These are phyloP conservation scores for Blepharisma japonicum DNA, from an alignment of 73 alveolate species.

Conservation along the genomic window DNA sequence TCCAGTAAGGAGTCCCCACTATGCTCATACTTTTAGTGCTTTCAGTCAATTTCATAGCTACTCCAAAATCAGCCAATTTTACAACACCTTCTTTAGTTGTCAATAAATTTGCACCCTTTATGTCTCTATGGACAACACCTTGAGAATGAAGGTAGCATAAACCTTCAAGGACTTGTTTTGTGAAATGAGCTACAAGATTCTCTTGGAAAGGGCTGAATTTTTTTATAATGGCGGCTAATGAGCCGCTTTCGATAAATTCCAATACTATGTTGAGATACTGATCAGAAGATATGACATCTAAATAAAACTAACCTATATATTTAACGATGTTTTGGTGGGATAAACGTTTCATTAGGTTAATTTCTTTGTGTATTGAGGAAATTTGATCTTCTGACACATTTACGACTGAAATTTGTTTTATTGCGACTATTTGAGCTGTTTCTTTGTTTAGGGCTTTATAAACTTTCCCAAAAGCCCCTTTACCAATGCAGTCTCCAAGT, in stretches of 20 bases:
- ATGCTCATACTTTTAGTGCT: slow-evolving; percentile 79
- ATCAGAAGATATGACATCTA: slow-evolving; percentile 88
- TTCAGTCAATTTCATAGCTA: slow-evolving; percentile 84
- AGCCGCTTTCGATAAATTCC: slow-evolving; percentile 94
- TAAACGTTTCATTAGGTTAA: slow-evolving; percentile 77
- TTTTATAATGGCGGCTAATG: slow-evolving; percentile 78
- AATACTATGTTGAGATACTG: slow-evolving; percentile 80
- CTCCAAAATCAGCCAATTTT: slow-evolving; percentile 97
- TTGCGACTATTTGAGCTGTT: slow-evolving; percentile 92
- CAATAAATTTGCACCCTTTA: slow-evolving; percentile 95
- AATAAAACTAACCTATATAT: slow-evolving; percentile 61
- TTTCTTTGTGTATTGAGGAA: slow-evolving; percentile 79
- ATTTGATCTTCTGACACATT: slow-evolving; percentile 73
- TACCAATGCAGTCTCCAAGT: slow-evolving; percentile 77
- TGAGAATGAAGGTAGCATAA: slow-evolving; percentile 89
- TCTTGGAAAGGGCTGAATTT: slow-evolving; percentile 91
- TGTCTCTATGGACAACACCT: slow-evolving; percentile 96
- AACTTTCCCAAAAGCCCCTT: slow-evolving; percentile 96
- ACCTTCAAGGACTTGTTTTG: slow-evolving; percentile 89
- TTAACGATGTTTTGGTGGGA: slow-evolving; percentile 94
- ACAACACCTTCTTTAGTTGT: slow-evolving; percentile 93
- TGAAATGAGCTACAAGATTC: slow-evolving; percentile 82
- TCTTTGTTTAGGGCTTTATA: slow-evolving; percentile 89
- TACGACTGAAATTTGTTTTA: slow-evolving; percentile 78
- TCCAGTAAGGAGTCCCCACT: slow-evolving; percentile 98